Evolutionary conservation across 2,329 filamentous ascomycete genomes (phyloP).

Genomic region (Alternaria sp.): DNA sequence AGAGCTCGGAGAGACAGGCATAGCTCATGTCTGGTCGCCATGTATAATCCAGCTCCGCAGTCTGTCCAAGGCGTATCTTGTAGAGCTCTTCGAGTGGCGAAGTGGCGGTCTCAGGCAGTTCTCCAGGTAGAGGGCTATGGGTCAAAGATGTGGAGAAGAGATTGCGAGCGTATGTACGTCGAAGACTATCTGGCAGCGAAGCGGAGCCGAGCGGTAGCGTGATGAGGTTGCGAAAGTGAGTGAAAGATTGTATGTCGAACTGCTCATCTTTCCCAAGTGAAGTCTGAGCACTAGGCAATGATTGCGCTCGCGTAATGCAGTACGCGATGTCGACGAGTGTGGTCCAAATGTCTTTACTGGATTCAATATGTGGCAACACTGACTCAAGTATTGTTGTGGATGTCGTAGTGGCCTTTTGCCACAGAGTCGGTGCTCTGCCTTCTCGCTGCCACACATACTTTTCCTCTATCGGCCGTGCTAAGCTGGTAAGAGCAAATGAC

Average conservation of each 20-base stretch:
- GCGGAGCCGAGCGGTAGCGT: constrained; percentile 75
- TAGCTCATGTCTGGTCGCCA: constrained; percentile 78
- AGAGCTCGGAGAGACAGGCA: constrained; percentile 79
- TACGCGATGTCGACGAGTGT: constrained; percentile 51
- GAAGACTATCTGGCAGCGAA: constrained; percentile 71
- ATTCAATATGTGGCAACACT: constrained; percentile 62
- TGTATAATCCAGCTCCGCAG: constrained; percentile 71
- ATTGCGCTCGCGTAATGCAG: constrained; percentile 51
- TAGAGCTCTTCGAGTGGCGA: constrained; percentile 71
- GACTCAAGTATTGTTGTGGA: constrained; percentile 73
- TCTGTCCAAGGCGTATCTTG: constrained; percentile 73
- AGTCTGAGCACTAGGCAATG: constrained; percentile 48
- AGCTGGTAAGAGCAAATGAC: constrained; percentile 69
- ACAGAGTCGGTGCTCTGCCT: constrained; percentile 76
- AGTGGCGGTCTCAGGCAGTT: constrained; percentile 61
- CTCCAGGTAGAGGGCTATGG: constrained; percentile 71
- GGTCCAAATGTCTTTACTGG: constrained; percentile 69
- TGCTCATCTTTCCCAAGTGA: constrained; percentile 69
- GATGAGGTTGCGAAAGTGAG: constrained; percentile 73
- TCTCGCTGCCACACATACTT: constrained; percentile 82
- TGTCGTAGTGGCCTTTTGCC: constrained; percentile 80
- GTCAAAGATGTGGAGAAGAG: constrained; percentile 86
- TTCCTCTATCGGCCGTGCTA: constrained; percentile 74
- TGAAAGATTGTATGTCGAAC: constrained; percentile 83
- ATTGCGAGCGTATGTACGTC: constrained; percentile 74